Evolutionary conservation across 306 rosid genomes (phyloP).

Genomic region (Lathyrus oleraceus): DNA sequence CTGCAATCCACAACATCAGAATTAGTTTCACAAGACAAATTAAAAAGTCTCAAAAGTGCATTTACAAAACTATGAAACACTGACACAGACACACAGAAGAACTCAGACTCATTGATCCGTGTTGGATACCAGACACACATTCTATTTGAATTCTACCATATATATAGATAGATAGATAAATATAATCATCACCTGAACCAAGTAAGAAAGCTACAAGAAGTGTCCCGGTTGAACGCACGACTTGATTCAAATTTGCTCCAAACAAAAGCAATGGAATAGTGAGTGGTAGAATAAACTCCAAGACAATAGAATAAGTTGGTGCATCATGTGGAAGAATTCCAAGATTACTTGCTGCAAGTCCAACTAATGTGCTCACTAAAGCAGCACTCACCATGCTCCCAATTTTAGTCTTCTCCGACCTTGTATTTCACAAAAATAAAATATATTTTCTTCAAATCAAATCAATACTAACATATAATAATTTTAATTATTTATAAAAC

Average conservation of each 20-base stretch:
- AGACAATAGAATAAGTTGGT: conserved; percentile 53
- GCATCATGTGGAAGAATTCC: conserved; percentile 73
- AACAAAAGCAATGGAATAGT: conserved; percentile 64
- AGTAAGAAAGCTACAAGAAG: conserved; percentile 62
- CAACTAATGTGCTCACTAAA: conserved; percentile 73
- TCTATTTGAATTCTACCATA: background rate
- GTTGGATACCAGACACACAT: background rate
- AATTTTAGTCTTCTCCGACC: conserved; percentile 69
- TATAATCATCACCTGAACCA: conserved; percentile 51
- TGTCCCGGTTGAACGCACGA: conserved; percentile 55
- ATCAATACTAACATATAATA: background rate
- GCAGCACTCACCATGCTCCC: conserved; percentile 83
- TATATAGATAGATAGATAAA: background rate
- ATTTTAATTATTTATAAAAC: background rate
- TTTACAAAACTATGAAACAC: background rate
- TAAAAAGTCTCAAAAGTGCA: background rate
- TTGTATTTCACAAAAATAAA: conserved; percentile 18
- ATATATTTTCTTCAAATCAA: background rate
- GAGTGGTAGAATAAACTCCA: conserved; percentile 68
- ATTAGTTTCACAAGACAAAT: background rate
- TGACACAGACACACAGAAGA: background rate
- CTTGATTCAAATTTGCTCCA: conserved; percentile 58
- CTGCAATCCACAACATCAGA: conserved; percentile 34
- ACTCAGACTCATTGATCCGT: too few species aligned
- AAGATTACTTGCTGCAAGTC: conserved; percentile 67